Percentiles rank a stretch among this genome's conserved stretches.
These are phyloP conservation scores for Ambrosiella cleistominuta DNA, from an alignment of 2,329 filamentous ascomycete species.

Conservation along the genomic window DNA sequence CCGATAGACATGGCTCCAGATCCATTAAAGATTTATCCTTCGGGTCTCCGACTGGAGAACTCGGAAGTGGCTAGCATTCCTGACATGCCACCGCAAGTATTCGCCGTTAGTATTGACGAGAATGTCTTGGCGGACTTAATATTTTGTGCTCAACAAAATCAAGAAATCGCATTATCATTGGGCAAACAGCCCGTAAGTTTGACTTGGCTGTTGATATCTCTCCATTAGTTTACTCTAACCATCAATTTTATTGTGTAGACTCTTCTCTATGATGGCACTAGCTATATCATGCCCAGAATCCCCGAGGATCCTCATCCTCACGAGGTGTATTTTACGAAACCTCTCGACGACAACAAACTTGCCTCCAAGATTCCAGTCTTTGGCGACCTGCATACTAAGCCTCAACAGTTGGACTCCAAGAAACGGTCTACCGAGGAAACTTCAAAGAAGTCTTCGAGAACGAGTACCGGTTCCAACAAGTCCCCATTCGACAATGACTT, in stretches of 20 bases:
- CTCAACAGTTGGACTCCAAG: slow-evolving; percentile 4
- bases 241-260: slow-evolving; percentile 23
- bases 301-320: slow-evolving; percentile 28
- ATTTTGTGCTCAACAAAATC: slow-evolving; percentile 37
- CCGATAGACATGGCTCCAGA: slow-evolving; percentile 19
- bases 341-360: slow-evolving; percentile 28
- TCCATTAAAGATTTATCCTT: slow-evolving; percentile 36
- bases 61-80: slow-evolving; percentile 24
- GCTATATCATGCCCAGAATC: slow-evolving; percentile 28
- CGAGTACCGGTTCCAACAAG: slow-evolving; percentile 14
- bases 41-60: slow-evolving; percentile 39
- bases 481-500: slow-evolving; percentile 31
- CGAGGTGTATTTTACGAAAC: slow-evolving; percentile 39
- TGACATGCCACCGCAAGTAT: slow-evolving; percentile 34
- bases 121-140: slow-evolving; percentile 45
- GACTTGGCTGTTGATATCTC: slow-evolving; percentile 14
- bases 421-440: slow-evolving; percentile 1
- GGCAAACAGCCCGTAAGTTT: slow-evolving; percentile 41
- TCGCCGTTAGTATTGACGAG: slow-evolving; percentile 40
- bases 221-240: slow-evolving; percentile 1
- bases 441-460: slow-evolving; percentile 9
- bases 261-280: slow-evolving; percentile 35
- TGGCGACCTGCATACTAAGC: slow-evolving; percentile 29
- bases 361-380: slow-evolving; percentile 33
- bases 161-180: slow-evolving; percentile 38